Evolutionary conservation across 805 yeast genomes (phyloP), one percentile per base, ranked within the genome.

Genomic region (Saturnispora besseyi): DNA sequence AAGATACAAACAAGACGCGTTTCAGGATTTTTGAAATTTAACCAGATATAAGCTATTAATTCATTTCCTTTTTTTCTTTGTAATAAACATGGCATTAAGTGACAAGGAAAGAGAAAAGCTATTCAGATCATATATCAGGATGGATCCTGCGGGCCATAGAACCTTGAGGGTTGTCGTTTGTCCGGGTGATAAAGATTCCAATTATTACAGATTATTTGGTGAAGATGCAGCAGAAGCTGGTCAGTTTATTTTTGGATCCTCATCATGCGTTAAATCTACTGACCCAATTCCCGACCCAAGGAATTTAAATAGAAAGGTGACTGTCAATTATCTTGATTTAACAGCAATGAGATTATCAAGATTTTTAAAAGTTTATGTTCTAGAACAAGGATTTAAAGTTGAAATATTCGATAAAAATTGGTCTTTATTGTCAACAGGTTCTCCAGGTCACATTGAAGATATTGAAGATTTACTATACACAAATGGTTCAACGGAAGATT

Each of bases 401-500:
- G 96, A 90, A 61, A 76, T 93, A 15, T 91, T 85, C 62, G 81
- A 81, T 56, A 79, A 74, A 61, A 68, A 65, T 53, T 91, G 96
- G 77, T 72, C 65, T 45, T 68, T 76, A 48, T 57, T 69, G 54
- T 76, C 71, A 51, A 67, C 73, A 41, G 96, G 96, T 0, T 83
- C 96, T 1, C 97, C 98, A 0, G 99, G 99, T 5, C 90, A 93
- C 64, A 68, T 90, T 45, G 86, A 82, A 51, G 81, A 74, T 41
- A 78, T 85, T 44, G 96, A 87, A 56, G 89, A 84, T 32, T 67
- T 87, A 66, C 71, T 88, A 55, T 50, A 24, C 40, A 36, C 32
- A 1, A 46, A 49, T 13, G 29, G 29, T 1, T 40, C 42, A 24
- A 31, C 49, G 5, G 68, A 68, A 47, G 62, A 70, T 3, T 69